These are phyloP conservation scores for Plectranthus barbatus DNA, from an alignment of 257 asterid genomes.

Conservation along the genomic window DNA sequence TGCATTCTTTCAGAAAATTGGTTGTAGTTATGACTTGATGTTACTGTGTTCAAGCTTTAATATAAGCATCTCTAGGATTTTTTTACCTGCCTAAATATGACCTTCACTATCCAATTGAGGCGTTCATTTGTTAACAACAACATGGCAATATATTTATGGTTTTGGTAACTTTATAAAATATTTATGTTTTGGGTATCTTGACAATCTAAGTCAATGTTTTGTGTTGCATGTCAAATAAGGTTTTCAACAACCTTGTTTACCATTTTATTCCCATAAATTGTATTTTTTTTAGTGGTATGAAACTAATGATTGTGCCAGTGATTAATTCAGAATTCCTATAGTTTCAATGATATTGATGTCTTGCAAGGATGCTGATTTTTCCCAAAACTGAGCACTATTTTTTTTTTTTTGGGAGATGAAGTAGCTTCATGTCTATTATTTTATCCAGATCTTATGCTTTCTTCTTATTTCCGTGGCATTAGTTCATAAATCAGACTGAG, in stretches of 20 bases:
- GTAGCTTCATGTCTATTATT: background rate
- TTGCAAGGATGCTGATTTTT: background rate
- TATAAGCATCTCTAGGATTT: background rate
- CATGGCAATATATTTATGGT: background rate
- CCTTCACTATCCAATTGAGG: background rate
- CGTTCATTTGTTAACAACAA: background rate
- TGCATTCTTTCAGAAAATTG: background rate
- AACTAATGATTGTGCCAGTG: background rate
- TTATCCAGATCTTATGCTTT: background rate
- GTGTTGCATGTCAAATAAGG: background rate
- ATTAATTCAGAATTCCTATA: background rate
- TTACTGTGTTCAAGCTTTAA: conserved; percentile 3
- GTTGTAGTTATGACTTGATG: background rate
- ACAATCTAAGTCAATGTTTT: background rate
- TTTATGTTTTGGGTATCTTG: background rate
- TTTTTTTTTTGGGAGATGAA: background rate
- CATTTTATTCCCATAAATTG: background rate
- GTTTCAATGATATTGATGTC: background rate
- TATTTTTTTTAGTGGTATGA: background rate
- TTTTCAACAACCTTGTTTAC: background rate
- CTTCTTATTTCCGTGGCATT: background rate
- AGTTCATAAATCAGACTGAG: background rate
- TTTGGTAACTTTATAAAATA: too few species aligned
- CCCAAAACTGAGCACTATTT: background rate
- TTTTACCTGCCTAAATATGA: background rate